phyloP scores from a whole-genome alignment of 495 filamentous ascomycete genomes.

The Neurospora sp. region DNA sequence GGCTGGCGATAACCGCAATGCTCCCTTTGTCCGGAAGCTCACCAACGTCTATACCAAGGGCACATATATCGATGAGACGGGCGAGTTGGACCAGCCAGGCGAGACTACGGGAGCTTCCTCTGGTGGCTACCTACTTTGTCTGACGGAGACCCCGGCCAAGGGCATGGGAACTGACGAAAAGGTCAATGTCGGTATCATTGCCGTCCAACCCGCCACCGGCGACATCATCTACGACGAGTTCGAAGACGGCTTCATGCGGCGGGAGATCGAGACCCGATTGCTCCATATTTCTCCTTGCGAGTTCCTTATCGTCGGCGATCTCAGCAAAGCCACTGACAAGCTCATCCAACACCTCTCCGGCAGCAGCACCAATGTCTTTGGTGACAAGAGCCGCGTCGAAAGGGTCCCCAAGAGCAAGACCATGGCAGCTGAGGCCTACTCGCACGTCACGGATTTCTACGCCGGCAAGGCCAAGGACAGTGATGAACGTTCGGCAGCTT shows the following conservation, averaged over 20 bases:
- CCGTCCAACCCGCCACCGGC: constrained; percentile 90
- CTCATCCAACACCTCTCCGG: constrained; percentile 82
- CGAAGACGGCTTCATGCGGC: constrained; percentile 96
- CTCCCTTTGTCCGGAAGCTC: constrained; percentile 83
- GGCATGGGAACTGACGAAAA: constrained; percentile 87
- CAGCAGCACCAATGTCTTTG: constrained; percentile 82
- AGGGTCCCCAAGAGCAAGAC: constrained; percentile 67
- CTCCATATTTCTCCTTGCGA: constrained; percentile 95
- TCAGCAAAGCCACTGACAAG: constrained; percentile 90
- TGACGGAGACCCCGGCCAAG: constrained; percentile 80
- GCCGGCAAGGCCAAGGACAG: constrained; percentile 67
- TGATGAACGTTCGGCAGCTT: constrained; percentile 39
- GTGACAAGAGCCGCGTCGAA: constrained; percentile 80
- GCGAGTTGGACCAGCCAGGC: constrained; percentile 53
- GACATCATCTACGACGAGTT: constrained; percentile 96
- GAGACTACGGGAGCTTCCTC: constrained; percentile 52
- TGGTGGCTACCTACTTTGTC: constrained; percentile 84
- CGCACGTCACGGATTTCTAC: constrained; percentile 90
- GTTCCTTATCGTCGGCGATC: constrained; percentile 86
- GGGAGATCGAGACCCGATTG: constrained; percentile 87
- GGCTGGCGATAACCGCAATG: constrained; percentile 87
- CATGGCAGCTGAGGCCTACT: constrained; percentile 72
- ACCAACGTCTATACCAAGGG: constrained; percentile 98
- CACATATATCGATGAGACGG: constrained; percentile 92
- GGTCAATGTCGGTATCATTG: constrained; percentile 84